Conservation (phyloP, 805 yeast genomes). For the Teunomyces pallodes region DNA sequence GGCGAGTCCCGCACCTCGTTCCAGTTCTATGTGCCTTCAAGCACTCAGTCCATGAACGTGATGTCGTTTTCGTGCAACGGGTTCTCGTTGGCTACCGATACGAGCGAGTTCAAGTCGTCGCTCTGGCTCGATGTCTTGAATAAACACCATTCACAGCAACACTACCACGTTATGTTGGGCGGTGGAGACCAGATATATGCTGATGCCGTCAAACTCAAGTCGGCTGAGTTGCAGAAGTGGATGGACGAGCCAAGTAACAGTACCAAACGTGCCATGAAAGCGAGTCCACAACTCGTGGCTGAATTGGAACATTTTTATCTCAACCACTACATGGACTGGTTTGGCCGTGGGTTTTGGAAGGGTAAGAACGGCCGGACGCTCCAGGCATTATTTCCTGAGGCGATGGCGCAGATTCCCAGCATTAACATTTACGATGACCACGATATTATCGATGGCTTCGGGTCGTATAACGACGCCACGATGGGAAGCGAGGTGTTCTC, state of each 20-base stretch:
- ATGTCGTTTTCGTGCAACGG: slow-evolving; percentile 90
- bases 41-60: slow-evolving; percentile 68
- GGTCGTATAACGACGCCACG: slow-evolving; percentile 75
- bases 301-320: slow-evolving; percentile 70
- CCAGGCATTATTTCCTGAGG: slow-evolving; percentile 67
- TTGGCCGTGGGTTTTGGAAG: slow-evolving; percentile 83
- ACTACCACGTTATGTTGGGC: slow-evolving; percentile 92
- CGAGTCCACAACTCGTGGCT: slow-evolving; percentile 44
- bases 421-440: slow-evolving; percentile 91
- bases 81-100: slow-evolving; percentile 71
- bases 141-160: slow-evolving; percentile 47
- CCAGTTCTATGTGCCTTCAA: slow-evolving; percentile 69
- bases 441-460: slow-evolving; percentile 95
- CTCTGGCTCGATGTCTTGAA: slow-evolving; percentile 84
- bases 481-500: slow-evolving; percentile 69
- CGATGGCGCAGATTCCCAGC: slow-evolving; percentile 80
- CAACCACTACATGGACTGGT: slow-evolving; percentile 79
- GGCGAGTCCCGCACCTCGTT: slow-evolving; percentile 33
- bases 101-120: slow-evolving; percentile 65
- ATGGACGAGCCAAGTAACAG: slow-evolving; percentile 48
- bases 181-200: slow-evolving; percentile 97
- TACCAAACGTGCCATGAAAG: slow-evolving; percentile 37
- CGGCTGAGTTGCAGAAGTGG: slow-evolving; percentile 62
- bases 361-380: slow-evolving; percentile 65
- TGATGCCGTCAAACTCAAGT: slow-evolving; percentile 68